Evolutionary conservation across 768 basidiomycete species (phyloP), one percentile per base, ranked within the genome.

Genomic region (Tylopilus balloui): DNA sequence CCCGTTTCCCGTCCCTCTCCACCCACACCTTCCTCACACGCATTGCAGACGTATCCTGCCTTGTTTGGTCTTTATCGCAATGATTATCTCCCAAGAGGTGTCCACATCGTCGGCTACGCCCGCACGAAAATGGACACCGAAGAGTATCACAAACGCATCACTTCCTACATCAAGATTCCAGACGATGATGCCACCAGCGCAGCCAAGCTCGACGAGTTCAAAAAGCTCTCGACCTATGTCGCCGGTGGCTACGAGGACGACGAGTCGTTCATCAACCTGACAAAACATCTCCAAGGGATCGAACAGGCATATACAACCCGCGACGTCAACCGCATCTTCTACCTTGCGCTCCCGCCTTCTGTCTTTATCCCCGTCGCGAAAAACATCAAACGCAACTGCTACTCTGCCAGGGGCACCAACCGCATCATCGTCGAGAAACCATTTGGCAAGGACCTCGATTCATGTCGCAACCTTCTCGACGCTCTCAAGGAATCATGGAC

Each of bases 361-460:
- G 95, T 99, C 60, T 99, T 99, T 73, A 81, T 90, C 56, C 80
- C 88, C 24, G 95, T 97, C 45, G 84, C 90, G 25, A 78, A 79
- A 65, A 84, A 90, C 59, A 69, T 94, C 57, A 93, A 84, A 68
- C 81, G 84, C 59, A 78, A 86, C 63, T 89, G 86, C 69, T 94
- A 98, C 68, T 65, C 76, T 37, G 56, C 78, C 21, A 75, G 71
- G 27, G 93, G 92, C 19, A 67, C 84, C 66, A 94, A 92, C 71
- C 84, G 95, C 46, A 84, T 99, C 69, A 92, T 99, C 64, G 86
- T 99, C 58, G 95, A 99, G 73, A 99, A 99, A 71, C 95, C 95
- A 1, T 99, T 99, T 65, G 95, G 95, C 29, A 96, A 92, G 67
- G 95, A 99, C 60, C 79, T 89, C 53, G 81, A 89, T 0, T 90